Base-by-base conservation (phyloP, 352 stramenopile species). In the Pythium sp. region DNA sequence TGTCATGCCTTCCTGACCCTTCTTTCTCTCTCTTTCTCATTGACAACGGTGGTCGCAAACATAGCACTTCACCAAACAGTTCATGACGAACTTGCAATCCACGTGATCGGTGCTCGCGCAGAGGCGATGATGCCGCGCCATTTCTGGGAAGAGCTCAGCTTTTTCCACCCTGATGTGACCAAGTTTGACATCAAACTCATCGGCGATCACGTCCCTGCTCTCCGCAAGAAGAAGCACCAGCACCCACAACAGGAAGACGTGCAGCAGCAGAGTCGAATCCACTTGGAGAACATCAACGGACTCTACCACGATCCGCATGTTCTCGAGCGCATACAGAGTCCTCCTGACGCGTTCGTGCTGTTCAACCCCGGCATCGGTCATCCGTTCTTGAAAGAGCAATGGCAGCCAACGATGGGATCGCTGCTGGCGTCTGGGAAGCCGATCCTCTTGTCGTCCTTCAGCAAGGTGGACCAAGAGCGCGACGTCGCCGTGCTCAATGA, bases 361-460 rank as follows among this genome's bases (percentile, higher is more conserved):
- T 93, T 89, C 71, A 93, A 93, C 46, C 83, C 83, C 11, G 86
- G 86, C 14, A 68, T 93, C 14, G 86, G 83, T 6, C 86, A 93
- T 64, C 74, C 79, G 5, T 64, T 67, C 34, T 64, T 93, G 18
- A 67, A 70, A 46, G 65, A 72, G 20, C 81, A 71, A 28, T 93
- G 86, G 86, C 62, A 70, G 12, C 82, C 79, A 15, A 92, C 82
- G n/a, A 59, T 93, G 11, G 58, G 75, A 53, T 32, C 66, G n/a
- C 62, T 91, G 22, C 62, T 93, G 2, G 58, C 57, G 9, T 82
- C 78, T 0, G 59, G 74, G 5, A 81, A 79, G 41, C 83, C 86
- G 1, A 61, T 88, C 3, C 70, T 93, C 30, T 66, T 93, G 24
- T 89, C 83, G 26, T 82, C 81, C 15, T 93, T 92, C 69, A 92